Evolutionary conservation across 305 asterid species (phyloP), one percentile per base, ranked within the genome.

Genomic region (Fraxinus paxiana): DNA sequence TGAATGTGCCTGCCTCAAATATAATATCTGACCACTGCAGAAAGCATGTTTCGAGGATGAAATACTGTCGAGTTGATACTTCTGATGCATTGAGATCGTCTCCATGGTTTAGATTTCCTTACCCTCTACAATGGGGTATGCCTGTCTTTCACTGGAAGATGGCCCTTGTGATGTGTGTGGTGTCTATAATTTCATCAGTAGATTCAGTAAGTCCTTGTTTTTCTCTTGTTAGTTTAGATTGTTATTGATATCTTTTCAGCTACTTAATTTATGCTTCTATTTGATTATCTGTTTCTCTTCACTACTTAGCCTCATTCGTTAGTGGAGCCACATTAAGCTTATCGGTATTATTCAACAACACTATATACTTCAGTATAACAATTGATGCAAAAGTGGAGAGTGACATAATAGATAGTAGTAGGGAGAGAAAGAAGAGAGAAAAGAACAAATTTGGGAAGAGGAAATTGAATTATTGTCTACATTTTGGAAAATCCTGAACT

Each of bases 51-150:
- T 73, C 91, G 22, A 92, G 94, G 88, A 92, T 94, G 98, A 92
- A 90, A 86, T 84, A 84, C 79, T 96, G 99, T 82, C 93, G 99
- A 37, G 94, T 90, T 34, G 98, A 96, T 81, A 88, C 97, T n/a
- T 91, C 97, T 77, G 97, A 92, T 59, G 98, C 98, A 37, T 88
- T 94, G 83, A 85, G 86, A 81, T 85, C 97, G 77, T 85, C 99
- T 8, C 98, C 98, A 3, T 96, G 98, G 98, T 96, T 96, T 86
- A 87, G 98, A 84, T 93, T 96, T 88, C 99, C 98, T 72, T 96
- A 92, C 73, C 99, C 99, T 0, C 86, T 96, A 83, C 99, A 96
- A 83, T 96, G 99, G 99, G 99, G 99, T 24, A 90, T 87, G 28
- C 99, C 99, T 4, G 93, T 90, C 82, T 91, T 94, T 82, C 88